These are phyloP conservation scores for Neostapfia colusana DNA, from an alignment of 176 grass and related monocot species.

Conservation along the genomic window DNA sequence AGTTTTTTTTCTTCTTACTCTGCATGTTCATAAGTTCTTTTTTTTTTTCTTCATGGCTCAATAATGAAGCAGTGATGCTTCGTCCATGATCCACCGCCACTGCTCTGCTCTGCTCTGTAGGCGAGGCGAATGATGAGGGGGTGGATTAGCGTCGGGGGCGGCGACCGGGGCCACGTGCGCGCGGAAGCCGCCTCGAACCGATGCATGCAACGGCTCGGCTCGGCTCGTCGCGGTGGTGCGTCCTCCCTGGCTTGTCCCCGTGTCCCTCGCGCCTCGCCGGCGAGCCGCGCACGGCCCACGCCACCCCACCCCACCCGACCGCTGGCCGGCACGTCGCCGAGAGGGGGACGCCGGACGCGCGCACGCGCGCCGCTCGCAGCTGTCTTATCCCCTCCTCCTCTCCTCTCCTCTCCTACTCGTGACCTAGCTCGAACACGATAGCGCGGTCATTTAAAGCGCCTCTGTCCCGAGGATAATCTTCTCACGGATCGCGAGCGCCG, in stretches of 20 bases:
- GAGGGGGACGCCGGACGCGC: too few species aligned
- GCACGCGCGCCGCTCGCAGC: neutral
- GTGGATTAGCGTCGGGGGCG: neutral
- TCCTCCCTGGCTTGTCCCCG: neutral
- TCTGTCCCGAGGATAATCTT: neutral
- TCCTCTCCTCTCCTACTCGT: neutral
- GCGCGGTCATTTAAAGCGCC: neutral
- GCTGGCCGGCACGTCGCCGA: neutral
- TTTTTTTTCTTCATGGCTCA: neutral
- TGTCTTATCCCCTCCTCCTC: neutral
- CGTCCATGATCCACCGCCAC: neutral
- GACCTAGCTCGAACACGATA: neutral
- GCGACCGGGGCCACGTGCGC: conserved; percentile 22
- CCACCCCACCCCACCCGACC: neutral
- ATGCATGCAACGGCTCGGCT: neutral
- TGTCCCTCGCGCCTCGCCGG: neutral
- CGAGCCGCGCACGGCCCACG: conserved; percentile 6
- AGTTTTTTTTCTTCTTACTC: neutral
- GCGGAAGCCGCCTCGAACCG: conserved; percentile 22
- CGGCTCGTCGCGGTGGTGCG: neutral
- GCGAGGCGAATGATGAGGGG: neutral
- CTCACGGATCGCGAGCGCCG: neutral
- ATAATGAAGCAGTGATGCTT: neutral
- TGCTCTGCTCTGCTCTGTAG: neutral
- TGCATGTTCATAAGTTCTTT: neutral